Evolutionary conservation across 352 stramenopile species (phyloP), one percentile per base, ranked within the genome.

Genomic region (Thalassiosira sp.): DNA sequence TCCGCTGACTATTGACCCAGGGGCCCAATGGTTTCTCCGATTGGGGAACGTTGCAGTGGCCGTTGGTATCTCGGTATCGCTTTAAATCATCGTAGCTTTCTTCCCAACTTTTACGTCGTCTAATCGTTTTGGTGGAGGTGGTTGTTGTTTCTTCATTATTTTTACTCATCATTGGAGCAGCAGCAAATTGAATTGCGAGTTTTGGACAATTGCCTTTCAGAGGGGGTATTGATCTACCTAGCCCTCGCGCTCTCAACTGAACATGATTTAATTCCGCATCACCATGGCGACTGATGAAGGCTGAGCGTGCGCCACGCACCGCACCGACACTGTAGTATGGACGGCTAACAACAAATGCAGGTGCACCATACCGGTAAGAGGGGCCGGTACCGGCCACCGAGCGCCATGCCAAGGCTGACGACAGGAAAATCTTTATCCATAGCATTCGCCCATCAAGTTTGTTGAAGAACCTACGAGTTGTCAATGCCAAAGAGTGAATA

Each of bases 21-120:
- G 52, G 1, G 5, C 73, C 73, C 27, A 76, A 52, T 20, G 63
- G 58, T 37, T 53, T 72, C 16, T 82, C 16, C 33, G 58, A 76
- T 59, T 76, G 69, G n/a, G 80, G 76, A 15, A 82, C 72, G 45
- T 84, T 79, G 24, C 49, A 71, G 31, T 85, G 70, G 0, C 76
- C 72, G 58, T 87, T 43, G 11, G 54, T 42, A 6, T 69, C 37
- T 46, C 77, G 69, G 58, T 83, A 87, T 46, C 43, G 22, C 11
- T 40, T 25, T 5, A 87, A 57, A 11, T 71, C 15, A 53, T 64
- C 22, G 60, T 76, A 82, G 16, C 64, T 69, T 42, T 72, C 53
- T n/a, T 87, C 58, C 73, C 79, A 86, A 40, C 58, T 72, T 5
- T 37, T 22, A 61, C 64, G 49, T 20, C 49, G 31, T 15, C 35